Base-by-base conservation (phyloP, 1,139 yeast genomes). In the Lodderomyces theae region DNA sequence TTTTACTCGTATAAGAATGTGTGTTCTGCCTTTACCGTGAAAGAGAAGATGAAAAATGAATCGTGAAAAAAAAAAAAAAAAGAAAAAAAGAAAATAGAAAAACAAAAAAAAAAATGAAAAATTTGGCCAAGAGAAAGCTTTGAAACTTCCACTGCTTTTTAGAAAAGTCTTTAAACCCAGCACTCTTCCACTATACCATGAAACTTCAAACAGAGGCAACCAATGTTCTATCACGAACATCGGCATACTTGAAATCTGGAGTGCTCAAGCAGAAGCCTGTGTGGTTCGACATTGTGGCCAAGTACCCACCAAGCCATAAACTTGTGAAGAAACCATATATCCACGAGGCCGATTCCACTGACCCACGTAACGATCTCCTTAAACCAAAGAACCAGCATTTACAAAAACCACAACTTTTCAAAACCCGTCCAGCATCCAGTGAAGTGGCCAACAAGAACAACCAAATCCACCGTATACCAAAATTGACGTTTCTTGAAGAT, bases 251-350 rank as follows among this genome's bases (percentile, higher is more conserved):
- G 50, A 72, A 72, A 51, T 73, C 85, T 0, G 90, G 92, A 4
- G 70, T 83, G 28, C 69, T 86, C 42, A 69, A 64, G 30, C 64
- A 74, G 25, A 85, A 85, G 53, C 97, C 97, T 3, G 82, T 82
- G 0, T 90, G 97, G 97, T 87, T 76, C 61, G 80, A 83, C 49
- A 89, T 86, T 9, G 86, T 90, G 19, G 87, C 86, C 2, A 72
- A 80, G 29, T 74, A 83, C 51, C 96, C 96, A 30, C 96, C 97
- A 29, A 69, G 75, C 38, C 76, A 74, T 46, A 80, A 81, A 52
- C 74, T 83, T 58, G 61, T 85, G 49, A 74, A 70, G 54, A 63
- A 57, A 48, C 63, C 72, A 49, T 77, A 65, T 57, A 17, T 38
- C 10, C 18, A 36, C 23, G 23, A 50, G 45, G 38, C 26, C 26